Evolutionary conservation across 805 yeast species (phyloP).

Genomic region (Aciculoconidium aculeatum): DNA sequence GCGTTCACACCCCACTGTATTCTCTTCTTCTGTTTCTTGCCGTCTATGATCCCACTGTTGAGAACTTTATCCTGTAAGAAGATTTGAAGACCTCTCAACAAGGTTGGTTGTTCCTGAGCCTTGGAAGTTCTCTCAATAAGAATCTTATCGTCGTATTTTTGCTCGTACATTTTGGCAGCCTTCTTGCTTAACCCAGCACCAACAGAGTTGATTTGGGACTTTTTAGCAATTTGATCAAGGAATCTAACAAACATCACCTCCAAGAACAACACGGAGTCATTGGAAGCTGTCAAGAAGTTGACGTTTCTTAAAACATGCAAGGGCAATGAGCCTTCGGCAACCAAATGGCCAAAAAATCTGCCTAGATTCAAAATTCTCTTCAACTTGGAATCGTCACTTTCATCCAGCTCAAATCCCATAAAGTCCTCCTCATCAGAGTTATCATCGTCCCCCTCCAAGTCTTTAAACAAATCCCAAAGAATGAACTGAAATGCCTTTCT

Average conservation of each 20-base stretch:
- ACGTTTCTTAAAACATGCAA: conserved; percentile 68
- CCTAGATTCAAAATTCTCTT: conserved; percentile 68
- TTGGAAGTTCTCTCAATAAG: conserved; percentile 47
- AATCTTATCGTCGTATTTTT: conserved; percentile 42
- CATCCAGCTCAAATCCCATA: conserved; percentile 29
- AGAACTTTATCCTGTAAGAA: conserved; percentile 47
- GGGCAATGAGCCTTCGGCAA: conserved; percentile 69
- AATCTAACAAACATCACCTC: conserved; percentile 70
- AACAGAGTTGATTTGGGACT: conserved; percentile 44
- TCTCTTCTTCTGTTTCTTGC: conserved; percentile 50
- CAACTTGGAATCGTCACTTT: conserved; percentile 50
- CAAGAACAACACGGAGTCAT: conserved; percentile 60
- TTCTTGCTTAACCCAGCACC: conserved; percentile 38
- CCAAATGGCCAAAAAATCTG: conserved; percentile 68
- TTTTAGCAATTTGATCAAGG: conserved; percentile 58
- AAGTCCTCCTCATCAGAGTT: conserved; percentile 39
- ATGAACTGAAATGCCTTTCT: conserved; percentile 83
- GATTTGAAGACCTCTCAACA: conserved; percentile 62
- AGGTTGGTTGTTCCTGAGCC: conserved; percentile 50
- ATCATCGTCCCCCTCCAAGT: conserved; percentile 49
- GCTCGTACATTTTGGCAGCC: conserved; percentile 22
- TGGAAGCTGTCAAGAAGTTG: conserved; percentile 63
- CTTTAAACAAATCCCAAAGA: conserved; percentile 81
- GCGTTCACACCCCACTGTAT: conserved; percentile 64
- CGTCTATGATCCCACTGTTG: conserved; percentile 42